These are phyloP conservation scores for Dendrobium officinale DNA, from an alignment of 106 monocot species.

Conservation along the genomic window DNA sequence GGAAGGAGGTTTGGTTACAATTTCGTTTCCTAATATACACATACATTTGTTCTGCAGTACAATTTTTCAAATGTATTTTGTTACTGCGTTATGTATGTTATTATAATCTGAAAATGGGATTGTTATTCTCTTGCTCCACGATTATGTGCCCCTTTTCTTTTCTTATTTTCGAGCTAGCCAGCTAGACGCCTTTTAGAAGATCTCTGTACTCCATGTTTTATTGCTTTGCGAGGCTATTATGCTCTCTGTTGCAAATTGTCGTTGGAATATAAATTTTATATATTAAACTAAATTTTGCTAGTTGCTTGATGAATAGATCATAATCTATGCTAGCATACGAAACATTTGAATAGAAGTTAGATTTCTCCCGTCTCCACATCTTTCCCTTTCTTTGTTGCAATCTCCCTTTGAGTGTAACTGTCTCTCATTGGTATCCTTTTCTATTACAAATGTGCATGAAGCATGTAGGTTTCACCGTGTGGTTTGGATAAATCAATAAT, in stretches of 20 bases:
- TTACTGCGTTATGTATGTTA: background rate
- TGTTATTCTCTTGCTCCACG: background rate
- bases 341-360: background rate
- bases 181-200: too few species aligned
- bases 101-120: background rate
- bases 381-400: too few species aligned
- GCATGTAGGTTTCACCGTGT: background rate
- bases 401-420: background rate
- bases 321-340: background rate
- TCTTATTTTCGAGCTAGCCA: too few species aligned
- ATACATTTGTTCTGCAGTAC: slow-evolving; percentile 1
- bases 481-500: background rate
- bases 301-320: background rate
- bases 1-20: slow-evolving; percentile 66
- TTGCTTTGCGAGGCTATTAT: background rate
- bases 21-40: background rate
- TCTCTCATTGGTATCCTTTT: background rate
- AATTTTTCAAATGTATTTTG: background rate
- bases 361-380: too few species aligned
- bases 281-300: background rate
- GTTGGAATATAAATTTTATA: background rate
- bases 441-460: background rate
- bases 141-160: background rate
- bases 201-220: too few species aligned
- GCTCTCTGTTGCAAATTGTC: background rate